Percentiles rank a stretch among this genome's conserved stretches.
phyloP scores from a whole-genome alignment of 352 stramenopile species.

The Phytophthora multivora region DNA sequence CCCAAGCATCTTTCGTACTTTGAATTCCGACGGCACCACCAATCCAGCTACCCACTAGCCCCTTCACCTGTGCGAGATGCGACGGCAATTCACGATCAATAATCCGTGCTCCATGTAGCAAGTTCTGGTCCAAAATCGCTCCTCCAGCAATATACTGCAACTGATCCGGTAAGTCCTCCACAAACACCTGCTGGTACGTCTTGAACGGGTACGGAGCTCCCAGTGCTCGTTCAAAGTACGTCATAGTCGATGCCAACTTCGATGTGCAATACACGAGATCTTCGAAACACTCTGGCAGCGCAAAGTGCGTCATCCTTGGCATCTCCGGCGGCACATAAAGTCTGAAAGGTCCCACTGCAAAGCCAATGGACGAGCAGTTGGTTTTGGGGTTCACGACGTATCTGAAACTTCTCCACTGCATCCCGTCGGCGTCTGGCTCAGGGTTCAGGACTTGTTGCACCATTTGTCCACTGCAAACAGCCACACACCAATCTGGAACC shows the following conservation, averaged over 20 bases:
- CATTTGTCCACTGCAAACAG: slow-evolving; percentile 84
- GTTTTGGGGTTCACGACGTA: slow-evolving; percentile 86
- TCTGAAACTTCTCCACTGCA: slow-evolving; percentile 68
- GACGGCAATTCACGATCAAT: slow-evolving; percentile 85
- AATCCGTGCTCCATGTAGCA: slow-evolving; percentile 76
- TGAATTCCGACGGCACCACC: slow-evolving; percentile 78
- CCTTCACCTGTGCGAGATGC: slow-evolving; percentile 83
- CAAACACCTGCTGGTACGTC: slow-evolving; percentile 88
- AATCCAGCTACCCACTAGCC: slow-evolving; percentile 81
- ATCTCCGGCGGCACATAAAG: slow-evolving; percentile 79
- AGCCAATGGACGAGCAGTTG: slow-evolving; percentile 81
- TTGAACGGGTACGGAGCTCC: slow-evolving; percentile 83
- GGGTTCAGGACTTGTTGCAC: slow-evolving; percentile 78
- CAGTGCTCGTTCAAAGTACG: slow-evolving; percentile 78
- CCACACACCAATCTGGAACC: slow-evolving; percentile 82
- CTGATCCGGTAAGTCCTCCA: slow-evolving; percentile 81
- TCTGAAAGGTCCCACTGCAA: slow-evolving; percentile 79
- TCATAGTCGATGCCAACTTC: slow-evolving; percentile 73
- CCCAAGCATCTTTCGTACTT: slow-evolving; percentile 87
- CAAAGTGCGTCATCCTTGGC: slow-evolving; percentile 86
- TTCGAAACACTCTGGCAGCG: slow-evolving; percentile 76
- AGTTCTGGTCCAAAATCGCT: slow-evolving; percentile 78
- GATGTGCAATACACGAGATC: slow-evolving; percentile 78
- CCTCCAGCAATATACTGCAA: slow-evolving; percentile 70
- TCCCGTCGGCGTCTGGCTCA: slow-evolving; percentile 43